Percentiles rank a stretch among this genome's conserved stretches.
phyloP scores from a whole-genome alignment of 176 grass and related monocot genomes.

The Otatea glauca region DNA sequence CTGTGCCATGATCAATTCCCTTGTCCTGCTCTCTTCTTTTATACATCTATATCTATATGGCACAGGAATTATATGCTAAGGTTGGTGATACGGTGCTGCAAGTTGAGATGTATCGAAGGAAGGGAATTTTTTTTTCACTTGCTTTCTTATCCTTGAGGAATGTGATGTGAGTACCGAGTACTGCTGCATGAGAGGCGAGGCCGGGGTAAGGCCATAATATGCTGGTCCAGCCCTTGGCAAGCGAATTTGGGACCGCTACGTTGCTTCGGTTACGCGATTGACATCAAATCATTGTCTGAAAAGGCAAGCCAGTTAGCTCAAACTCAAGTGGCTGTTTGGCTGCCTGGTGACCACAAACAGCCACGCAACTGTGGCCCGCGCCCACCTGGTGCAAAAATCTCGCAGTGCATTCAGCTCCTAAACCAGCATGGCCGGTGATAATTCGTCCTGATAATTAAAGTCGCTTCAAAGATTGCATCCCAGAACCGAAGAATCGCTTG shows the following conservation, averaged over 20 bases:
- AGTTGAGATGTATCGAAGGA: not conserved
- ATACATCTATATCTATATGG: not conserved
- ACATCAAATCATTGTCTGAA: conserved; percentile 1
- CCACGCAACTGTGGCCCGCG: not conserved
- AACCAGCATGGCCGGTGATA: not conserved
- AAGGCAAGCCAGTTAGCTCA: not conserved
- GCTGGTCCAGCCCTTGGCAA: not conserved
- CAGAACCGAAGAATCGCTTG: not conserved
- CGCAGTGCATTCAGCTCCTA: not conserved
- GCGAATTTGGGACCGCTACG: conserved; percentile 36
- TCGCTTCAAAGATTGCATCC: not conserved
- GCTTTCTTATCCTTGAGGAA: not conserved
- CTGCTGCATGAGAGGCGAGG: not conserved
- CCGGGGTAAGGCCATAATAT: not conserved
- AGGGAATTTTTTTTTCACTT: not conserved
- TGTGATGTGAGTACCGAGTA: not conserved
- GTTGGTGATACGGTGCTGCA: not conserved
- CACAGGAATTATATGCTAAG: not conserved
- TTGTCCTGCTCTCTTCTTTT: no score
- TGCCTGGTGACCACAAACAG: conserved; percentile 17
- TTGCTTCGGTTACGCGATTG: conserved; percentile 43
- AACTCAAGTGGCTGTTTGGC: conserved; percentile 16
- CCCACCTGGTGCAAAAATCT: not conserved
- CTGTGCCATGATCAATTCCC: not conserved
- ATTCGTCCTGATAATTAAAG: not conserved